Evolutionary conservation across 208 protist genomes (phyloP), one percentile per base, ranked within the genome.

Genomic region (Leishmania guyanensis): DNA sequence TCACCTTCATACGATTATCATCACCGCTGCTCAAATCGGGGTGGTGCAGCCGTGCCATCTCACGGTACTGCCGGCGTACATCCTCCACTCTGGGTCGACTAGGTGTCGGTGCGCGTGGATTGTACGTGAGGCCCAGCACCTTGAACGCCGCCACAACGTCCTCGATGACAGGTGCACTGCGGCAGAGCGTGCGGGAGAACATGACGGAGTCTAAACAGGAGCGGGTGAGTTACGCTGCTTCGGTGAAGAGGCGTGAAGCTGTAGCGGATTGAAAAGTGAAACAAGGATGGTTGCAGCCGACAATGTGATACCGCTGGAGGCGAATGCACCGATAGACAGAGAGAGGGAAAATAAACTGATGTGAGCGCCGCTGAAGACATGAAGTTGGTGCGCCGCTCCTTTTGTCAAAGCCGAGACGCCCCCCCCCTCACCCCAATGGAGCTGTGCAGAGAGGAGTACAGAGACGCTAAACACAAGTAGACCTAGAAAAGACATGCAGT

Each of bases 21-120:
- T 96, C 94, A 39, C 95, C 95, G 76, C 90, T 93, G 89, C 91
- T 91, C 5, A 97, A 58, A 76, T 98, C 95, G 14, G 95, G 95
- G 84, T 98, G 95, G 85, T 97, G 93, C 46, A 95, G 87, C 33
- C 91, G 80, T 4, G 95, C 95, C 43, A 98, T 92, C 50, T 94
- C 85, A n/a, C 90, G 86, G 85, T 98, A 98, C 81, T 94, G 90
- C 75, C 84, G 75, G 1, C 94, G 92, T 33, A 98, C 92, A 39
- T 91, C 91, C 50, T 78, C 81, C 9, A 83, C 84, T 22, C 70
- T 85, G 1, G 88, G 89, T 17, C 84, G 84, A 64, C 62, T 79
- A 68, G 83, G 58, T 58, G 80, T 43, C 29, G 84, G 69, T 65
- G 82, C 76, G 46, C 51, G 81, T 14, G 82, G 85, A 75, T 81